Evolutionary conservation across 2,329 filamentous ascomycete species (phyloP).

Genomic region (Paracoccidioides brasiliensis): DNA sequence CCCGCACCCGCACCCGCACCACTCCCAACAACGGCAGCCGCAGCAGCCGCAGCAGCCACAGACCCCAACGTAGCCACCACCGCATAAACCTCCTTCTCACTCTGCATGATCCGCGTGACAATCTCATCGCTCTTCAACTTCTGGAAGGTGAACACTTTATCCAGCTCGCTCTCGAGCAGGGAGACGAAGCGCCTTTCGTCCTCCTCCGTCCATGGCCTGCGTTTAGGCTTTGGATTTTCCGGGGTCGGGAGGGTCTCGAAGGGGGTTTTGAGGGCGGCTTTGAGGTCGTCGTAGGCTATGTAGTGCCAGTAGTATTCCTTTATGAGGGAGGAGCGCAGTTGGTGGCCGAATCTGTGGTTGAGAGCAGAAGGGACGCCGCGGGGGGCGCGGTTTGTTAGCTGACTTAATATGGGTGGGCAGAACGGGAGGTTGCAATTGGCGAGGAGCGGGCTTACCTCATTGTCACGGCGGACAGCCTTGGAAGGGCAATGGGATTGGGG

Average conservation of each 20-base stretch:
- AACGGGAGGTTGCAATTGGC: neutral
- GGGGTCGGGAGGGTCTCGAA: conserved; percentile 41
- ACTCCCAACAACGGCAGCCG: neutral
- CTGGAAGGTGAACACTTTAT: conserved; percentile 96
- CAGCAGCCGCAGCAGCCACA: neutral
- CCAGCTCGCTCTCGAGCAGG: conserved; percentile 78
- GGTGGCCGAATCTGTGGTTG: conserved; percentile 69
- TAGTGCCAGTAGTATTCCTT: conserved; percentile 98
- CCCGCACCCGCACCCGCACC: too few relatives aligned
- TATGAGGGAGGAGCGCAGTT: conserved; percentile 89
- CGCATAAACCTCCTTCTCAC: conserved; percentile 78
- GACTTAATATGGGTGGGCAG: neutral
- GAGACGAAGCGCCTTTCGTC: conserved; percentile 82
- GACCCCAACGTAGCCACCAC: conserved; percentile 61
- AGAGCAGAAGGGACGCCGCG: too few relatives aligned
- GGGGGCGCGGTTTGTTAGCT: neutral
- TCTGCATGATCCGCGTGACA: conserved; percentile 72
- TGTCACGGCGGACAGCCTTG: neutral
- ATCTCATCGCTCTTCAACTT: conserved; percentile 96
- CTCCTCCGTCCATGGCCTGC: conserved; percentile 71
- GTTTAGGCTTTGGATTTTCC: conserved; percentile 35
- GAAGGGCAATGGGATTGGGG: too few relatives aligned
- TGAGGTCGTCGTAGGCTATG: conserved; percentile 92
- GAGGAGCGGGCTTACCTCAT: neutral
- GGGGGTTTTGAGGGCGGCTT: conserved; percentile 67